Base-by-base conservation (phyloP, 129 eudicot genomes). In the Artemisia tridentata region DNA sequence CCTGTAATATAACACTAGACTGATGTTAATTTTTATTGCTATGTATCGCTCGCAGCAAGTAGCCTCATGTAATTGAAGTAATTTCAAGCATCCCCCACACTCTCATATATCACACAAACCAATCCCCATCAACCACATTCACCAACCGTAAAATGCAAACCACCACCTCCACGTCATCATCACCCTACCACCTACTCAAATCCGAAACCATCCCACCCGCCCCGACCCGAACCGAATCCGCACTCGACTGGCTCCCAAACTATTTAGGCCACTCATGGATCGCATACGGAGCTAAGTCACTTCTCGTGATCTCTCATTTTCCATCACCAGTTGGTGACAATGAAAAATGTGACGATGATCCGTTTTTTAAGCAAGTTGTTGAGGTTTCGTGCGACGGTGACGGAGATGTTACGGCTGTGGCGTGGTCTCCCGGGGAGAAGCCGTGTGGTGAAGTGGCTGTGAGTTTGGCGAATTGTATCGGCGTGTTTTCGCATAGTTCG, bases 231-330 rank as follows among this genome's bases (percentile, higher is more conserved):
- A 49, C 84, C 70, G 81, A 67, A 57, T 71, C 92, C 63, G 71
- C 78, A 54, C 63, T 83, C 56, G 96, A 90, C 51, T 90, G 96
- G 89, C 38, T 87, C 14, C 86, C 86, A 53, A 88, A 93, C 65
- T 93, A 90, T 80, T 78, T 84, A 63, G 91, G 92, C 2, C 82
- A 85, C 86, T 80, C 99, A 63, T 93, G 99, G 99, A 70, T 93
- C 67, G 99, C 99, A n/a, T 93, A 93, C 69, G 96, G 91, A 46
- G 92, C 97, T 19, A 78, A 90, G 4, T 87, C 99, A 61, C 99
- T 93, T 67, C 77, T 90, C 16, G 97, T 93, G 72, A 90, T 93
- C 77, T 87, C 97, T 65, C 96, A 93, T 78, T 75, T 90, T 19
- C 96, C 96, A 7, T 83, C 87, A 17, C 91, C 95, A 29, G 34